Conservation (phyloP, 225 moss, liverwort and hornwort genomes). For the Pleurozium schreberi region DNA sequence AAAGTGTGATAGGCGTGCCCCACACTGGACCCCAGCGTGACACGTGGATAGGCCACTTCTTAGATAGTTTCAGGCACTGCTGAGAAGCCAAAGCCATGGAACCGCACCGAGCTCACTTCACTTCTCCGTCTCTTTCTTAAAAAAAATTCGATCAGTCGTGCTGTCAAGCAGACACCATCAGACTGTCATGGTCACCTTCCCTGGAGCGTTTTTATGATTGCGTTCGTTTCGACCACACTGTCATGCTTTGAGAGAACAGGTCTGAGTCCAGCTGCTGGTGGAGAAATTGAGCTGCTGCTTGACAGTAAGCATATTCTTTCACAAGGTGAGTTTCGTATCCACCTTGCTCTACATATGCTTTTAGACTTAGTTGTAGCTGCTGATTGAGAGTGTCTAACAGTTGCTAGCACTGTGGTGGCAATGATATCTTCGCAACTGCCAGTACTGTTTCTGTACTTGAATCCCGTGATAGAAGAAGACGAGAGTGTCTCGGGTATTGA, state of each 20-base stretch:
- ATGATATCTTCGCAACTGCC: neutral
- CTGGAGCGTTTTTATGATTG: neutral
- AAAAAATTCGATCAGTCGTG: neutral
- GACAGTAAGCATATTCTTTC: neutral
- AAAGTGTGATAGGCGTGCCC: neutral
- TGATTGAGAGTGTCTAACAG: neutral
- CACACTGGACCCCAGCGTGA: neutral
- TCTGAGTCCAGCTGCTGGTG: neutral
- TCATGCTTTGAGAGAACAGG: neutral
- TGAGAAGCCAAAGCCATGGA: neutral
- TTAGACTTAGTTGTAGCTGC: neutral
- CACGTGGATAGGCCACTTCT: constrained; percentile 23
- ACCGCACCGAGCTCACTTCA: neutral
- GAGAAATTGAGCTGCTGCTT: neutral
- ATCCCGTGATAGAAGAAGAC: neutral
- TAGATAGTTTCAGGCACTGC: neutral
- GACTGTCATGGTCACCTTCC: neutral
- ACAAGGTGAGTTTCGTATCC: neutral
- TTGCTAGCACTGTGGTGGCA: neutral
- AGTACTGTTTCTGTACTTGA: neutral
- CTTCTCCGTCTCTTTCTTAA: neutral
- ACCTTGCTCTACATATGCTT: neutral
- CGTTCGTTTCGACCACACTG: neutral
- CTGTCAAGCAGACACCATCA: neutral
- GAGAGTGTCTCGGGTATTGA: neutral